Evolutionary conservation across 352 stramenopile species (phyloP).

Genomic region (Phytophthora ohioensis): DNA sequence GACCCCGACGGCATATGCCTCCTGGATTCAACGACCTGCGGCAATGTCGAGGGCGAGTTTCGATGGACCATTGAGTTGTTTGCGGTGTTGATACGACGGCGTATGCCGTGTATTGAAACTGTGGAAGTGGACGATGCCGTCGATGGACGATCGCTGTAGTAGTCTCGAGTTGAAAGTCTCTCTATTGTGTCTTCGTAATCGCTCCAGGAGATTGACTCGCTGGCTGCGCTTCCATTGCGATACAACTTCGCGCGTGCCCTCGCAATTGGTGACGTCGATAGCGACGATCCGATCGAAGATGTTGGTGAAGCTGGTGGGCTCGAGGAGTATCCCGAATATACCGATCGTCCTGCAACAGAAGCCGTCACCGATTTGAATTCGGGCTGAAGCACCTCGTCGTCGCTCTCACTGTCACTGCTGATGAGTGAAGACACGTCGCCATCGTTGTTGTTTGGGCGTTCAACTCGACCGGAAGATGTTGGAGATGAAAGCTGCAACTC

Average conservation of each 20-base stretch:
- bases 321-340: slow-evolving; percentile 44
- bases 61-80: slow-evolving; percentile 21
- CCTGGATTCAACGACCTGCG: slow-evolving; percentile 17
- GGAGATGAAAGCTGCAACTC: slow-evolving; percentile 19
- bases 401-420: slow-evolving; percentile 80
- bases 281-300: slow-evolving; percentile 52
- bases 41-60: slow-evolving; percentile 10
- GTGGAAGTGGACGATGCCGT: slow-evolving; percentile 41
- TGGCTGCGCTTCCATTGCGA: slow-evolving; percentile 47
- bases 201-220: slow-evolving; percentile 40
- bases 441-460: slow-evolving; percentile 40
- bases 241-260: slow-evolving; percentile 29
- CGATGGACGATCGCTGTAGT: slow-evolving; percentile 41
- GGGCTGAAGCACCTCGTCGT: slow-evolving; percentile 70
- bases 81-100: slow-evolving; percentile 17
- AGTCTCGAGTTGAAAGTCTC: slow-evolving; percentile 29
- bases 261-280: slow-evolving; percentile 50
- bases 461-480: slow-evolving; percentile 10
- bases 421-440: slow-evolving; percentile 81
- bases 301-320: slow-evolving; percentile 60
- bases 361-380: slow-evolving; percentile 58
- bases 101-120: slow-evolving; percentile 34
- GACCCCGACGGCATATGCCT: slow-evolving; percentile 13
- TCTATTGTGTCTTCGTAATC: slow-evolving; percentile 43
- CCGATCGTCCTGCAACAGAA: slow-evolving; percentile 16